Evolutionary conservation across 176 grass and related monocot genomes (phyloP), one percentile per base, ranked within the genome.

Genomic region (Oryza australiensis): DNA sequence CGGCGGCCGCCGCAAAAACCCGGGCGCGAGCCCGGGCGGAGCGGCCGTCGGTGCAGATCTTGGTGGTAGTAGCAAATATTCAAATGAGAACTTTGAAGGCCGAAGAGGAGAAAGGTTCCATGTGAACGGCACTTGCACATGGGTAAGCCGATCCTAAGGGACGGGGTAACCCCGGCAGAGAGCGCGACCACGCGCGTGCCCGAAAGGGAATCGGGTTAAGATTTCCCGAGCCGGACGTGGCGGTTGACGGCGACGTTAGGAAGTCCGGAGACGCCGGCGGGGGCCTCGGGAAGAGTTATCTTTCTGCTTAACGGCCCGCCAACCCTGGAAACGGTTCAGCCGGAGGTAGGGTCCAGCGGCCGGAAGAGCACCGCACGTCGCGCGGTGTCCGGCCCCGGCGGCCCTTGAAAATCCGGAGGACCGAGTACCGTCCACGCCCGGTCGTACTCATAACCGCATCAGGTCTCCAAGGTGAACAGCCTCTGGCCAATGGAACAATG

Each of bases 1-100:
- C 79, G 90, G 80, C 86, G 70, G 75, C 70, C 90, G 71, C 87
- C 5, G 75, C 90, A 84, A 92, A 92, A 89, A 87, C 80, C 27
- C 26, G 87, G 90, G 87, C 84, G 76, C 27, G 87, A 93, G 91
- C 84, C 84, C 59, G 76, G 87, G 84, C 84, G 66, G 71, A 93
- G 87, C 87, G 84, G 60, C 84, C 81, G 77, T 88, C 91, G 73
- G 77, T 87, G 91, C 77, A 74, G 85, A 93, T 93, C 91, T 90
- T 93, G 81, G 91, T 93, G 91, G 87, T 90, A 93, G 88, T 83
- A 88, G 85, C 85, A 90, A 93, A 93, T 93, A 90, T 93, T 93
- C 88, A 93, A 94, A 94, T 88, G 85, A 90, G 82, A 90, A 94
- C 82, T 90, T 90, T 94, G 88, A 94, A 90, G 91, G 88, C 88